Base-by-base conservation (phyloP, 2,329 filamentous ascomycete species). In the Metarhizium album region DNA sequence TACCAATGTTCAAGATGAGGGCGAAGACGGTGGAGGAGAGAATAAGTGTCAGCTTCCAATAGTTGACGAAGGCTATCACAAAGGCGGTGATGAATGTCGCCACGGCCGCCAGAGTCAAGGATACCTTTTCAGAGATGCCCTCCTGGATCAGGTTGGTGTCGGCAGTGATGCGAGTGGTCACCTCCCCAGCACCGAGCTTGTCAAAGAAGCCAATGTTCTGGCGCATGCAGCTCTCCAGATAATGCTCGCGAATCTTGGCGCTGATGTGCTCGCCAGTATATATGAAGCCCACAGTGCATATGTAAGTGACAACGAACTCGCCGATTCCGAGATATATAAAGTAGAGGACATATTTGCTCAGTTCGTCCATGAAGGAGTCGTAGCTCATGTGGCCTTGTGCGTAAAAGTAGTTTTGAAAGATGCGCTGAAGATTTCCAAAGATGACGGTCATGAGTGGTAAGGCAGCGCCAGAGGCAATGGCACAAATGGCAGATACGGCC, bases 141-240 rank as follows among this genome's bases (percentile, higher is more conserved):
- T 95, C 90, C 66, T 96, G 91, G 50, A 97, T 84, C 49, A 95
- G 73, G 61, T 95, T 96, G 43, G 89, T 95, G 65, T 97, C 91
- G 11, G 90, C 85, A 0, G 91, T 97, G 59, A 96, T 95, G 56
- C 90, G 84, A 1, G 90, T 95, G 0, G 90, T 95, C 54, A 97
- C 87, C 68, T 96, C 93, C 52, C 91, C 90, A 33, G 90, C 86
- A 48, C 90, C 91, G 14, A 95, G 77, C 62, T 93, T 93, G 67
- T 97, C 93, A 68, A 94, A 95, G 67, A 88, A 95, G 45, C 82
- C 90, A 64, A 95, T 91, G 64, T 95, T 95, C 65, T 95, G 90
- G 54, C 82, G 81, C 72, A 95, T 73, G 62, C 90, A 90, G 55
- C 86, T 88, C 59, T 83, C 78, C 6, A 98, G 78, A 60, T 97